Base-by-base conservation (phyloP, 495 filamentous ascomycete genomes). In the Lentithecium fluviatile region DNA sequence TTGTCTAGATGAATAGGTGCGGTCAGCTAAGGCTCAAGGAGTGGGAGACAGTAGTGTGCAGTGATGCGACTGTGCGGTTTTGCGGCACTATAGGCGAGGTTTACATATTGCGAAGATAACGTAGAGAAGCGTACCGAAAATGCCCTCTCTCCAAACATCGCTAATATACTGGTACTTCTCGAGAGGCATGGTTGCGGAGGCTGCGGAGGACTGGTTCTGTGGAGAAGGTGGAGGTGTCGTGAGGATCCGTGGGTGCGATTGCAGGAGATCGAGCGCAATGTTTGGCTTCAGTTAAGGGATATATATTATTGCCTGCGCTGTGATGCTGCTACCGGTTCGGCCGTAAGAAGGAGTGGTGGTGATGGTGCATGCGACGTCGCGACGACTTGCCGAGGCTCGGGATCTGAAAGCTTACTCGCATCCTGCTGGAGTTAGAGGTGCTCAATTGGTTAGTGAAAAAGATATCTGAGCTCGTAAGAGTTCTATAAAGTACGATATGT, bases 81-180 rank as follows among this genome's bases (percentile, higher is more conserved):
- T 43, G 19, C 15, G 40, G 40, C 15, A 43, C 40, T 43, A 15
- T 43, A 15, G 40, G 6, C 13, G 40, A 15, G 8, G 15, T 38
- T 8, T 6, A 15, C 15, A 15, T 43, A 43, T 43, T 15, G 5
- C 13, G 19, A 20, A 24, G n/a, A 15, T n/a, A 34, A 36, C 43
- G 36, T 13, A 10, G 45, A 67, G 52, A 65, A 37, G 45, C 78
- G 48, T 67, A 93, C 89, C 80, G 68, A 95, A 96, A 51, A 95
- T 84, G 58, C 86, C 88, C 77, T 92, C 86, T 58, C 82, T 87
- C 91, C 91, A 96, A 62, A 85, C 80, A 47, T 83, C 76, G 73
- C 89, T 93, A 49, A 96, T 69, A 64, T 91, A 95, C 45, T 90
- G 82, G 32, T 80, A 82, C 69, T 83, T 85, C 21, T 83, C 77